These are phyloP conservation scores for Trichoderma atrobrunneum DNA, from an alignment of 2,329 filamentous ascomycete genomes.

Conservation along the genomic window DNA sequence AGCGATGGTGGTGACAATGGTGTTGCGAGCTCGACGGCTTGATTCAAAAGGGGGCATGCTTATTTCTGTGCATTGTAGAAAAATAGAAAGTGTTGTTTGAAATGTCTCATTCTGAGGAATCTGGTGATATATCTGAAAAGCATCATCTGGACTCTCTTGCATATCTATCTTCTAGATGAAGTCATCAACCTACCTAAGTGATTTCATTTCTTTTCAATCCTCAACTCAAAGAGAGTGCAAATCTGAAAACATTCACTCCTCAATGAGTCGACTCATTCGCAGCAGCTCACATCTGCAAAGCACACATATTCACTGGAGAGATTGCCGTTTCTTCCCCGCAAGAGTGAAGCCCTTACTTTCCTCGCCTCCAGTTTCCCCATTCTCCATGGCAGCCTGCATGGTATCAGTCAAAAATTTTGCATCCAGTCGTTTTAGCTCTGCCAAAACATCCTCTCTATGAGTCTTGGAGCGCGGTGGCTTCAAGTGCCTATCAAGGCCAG, in stretches of 20 bases:
- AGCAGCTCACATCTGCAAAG: background rate
- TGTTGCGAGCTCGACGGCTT: background rate
- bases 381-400: background rate
- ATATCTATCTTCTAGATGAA: background rate
- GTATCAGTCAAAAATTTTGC: constrained; percentile 29
- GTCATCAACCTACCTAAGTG: background rate
- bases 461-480: constrained; percentile 15
- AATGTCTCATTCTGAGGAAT: background rate
- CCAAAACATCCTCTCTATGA: constrained; percentile 28
- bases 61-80: background rate
- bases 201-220: background rate
- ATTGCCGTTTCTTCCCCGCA: background rate
- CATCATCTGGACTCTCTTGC: background rate
- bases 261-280: background rate
- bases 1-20: background rate
- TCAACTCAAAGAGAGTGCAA: background rate
- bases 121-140: background rate
- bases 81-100: background rate
- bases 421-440: constrained; percentile 29
- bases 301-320: background rate
- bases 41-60: background rate
- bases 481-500: constrained; percentile 27
- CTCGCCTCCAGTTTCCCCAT: background rate
- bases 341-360: background rate
- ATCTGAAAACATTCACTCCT: background rate